Evolutionary conservation across 441 rosid species (phyloP), one percentile per base, ranked within the genome.

Genomic region (Pelargonium australe): DNA sequence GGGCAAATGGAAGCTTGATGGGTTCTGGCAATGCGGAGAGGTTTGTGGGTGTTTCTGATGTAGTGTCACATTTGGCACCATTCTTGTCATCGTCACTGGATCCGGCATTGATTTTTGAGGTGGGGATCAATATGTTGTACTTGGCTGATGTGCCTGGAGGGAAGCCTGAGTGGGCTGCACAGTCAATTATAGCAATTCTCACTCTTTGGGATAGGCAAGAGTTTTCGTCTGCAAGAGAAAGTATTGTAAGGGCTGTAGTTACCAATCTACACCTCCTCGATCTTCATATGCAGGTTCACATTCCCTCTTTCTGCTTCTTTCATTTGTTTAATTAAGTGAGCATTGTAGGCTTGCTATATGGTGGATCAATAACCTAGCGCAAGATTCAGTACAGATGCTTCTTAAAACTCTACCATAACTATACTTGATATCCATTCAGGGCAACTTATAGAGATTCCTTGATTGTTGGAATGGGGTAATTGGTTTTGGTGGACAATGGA

Each of bases 141-240:
- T 82, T 95, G 81, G 99, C 99, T 34, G 99, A 95, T 83, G 98
- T 90, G 69, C 91, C 96, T 49, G 98, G 99, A 64, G 99, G 99
- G 77, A 95, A 92, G 85, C 92, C 98, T 0, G 99, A 95, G 79
- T 95, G 98, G 98, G 98, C 99, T 75, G 87, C 98, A 10, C 96
- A 84, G 77, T 95, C 98, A 17, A 90, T 86, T 70, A 90, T 90
- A 68, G 97, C 99, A 5, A 85, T 92, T 73, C 85, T 95, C 86
- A 95, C 96, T 13, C 97, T 95, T 19, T 92, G 99, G 99, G 98
- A 92, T 70, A 83, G 99, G 66, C 99, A 95, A 80, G 99, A 95
- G 82, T 95, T 95, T 78, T 89, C 97, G 49, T 92, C 99, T 53
- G 99, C 98, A 17, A 87, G 99, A 80, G 99, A 95, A 79, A 92